Percentiles rank a stretch among this genome's conserved stretches.
Conservation (phyloP, 768 basidiomycete genomes). For the Amanita molliuscula region DNA sequence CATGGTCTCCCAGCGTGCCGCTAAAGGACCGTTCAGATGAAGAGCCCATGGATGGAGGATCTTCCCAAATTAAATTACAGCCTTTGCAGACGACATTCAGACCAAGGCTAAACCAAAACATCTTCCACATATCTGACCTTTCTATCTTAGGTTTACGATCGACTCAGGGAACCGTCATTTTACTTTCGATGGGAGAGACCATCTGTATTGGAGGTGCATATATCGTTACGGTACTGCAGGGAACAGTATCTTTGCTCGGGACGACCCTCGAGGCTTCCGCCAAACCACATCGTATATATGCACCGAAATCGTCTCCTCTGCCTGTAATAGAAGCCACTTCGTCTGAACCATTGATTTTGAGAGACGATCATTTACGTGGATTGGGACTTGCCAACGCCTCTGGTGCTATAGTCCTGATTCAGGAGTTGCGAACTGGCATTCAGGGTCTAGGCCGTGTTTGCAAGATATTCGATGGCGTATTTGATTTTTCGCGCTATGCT, state of each 20-base stretch:
- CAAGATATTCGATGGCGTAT: conserved; percentile 50
- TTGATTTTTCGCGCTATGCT: conserved; percentile 40
- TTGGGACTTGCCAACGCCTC: conserved; percentile 7
- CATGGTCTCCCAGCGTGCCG: conserved; percentile 54
- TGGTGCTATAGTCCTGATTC: conserved; percentile 39
- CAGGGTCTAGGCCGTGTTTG: conserved; percentile 59
- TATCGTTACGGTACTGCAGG: conserved; percentile 49
- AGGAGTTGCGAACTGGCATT: conserved; percentile 47
- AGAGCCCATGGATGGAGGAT: conserved; percentile 20
- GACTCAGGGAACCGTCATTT: conserved; percentile 25
- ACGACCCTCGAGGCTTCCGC: conserved; percentile 32
- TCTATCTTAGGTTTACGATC: conserved; percentile 17
- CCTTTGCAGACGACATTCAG: conserved; percentile 34
- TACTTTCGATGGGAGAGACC: conserved; percentile 37
- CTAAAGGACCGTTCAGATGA: conserved; percentile 38
- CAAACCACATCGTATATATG: conserved; percentile 46
- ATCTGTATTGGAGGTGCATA: conserved; percentile 65
- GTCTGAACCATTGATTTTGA: conserved; percentile 6
- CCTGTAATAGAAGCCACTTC: conserved; percentile 31
- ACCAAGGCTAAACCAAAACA: conserved; percentile 33
- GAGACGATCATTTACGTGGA: neutral
- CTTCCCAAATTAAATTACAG: conserved; percentile 10
- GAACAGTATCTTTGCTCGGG: conserved; percentile 50
- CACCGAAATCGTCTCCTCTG: conserved; percentile 72
- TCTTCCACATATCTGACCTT: conserved; percentile 35